A percentile compares a stretch with the other conserved stretches of the same genome.
These are phyloP conservation scores for Rhizopogon sp. DNA, from an alignment of 768 basidiomycete genomes.

Conservation along the genomic window DNA sequence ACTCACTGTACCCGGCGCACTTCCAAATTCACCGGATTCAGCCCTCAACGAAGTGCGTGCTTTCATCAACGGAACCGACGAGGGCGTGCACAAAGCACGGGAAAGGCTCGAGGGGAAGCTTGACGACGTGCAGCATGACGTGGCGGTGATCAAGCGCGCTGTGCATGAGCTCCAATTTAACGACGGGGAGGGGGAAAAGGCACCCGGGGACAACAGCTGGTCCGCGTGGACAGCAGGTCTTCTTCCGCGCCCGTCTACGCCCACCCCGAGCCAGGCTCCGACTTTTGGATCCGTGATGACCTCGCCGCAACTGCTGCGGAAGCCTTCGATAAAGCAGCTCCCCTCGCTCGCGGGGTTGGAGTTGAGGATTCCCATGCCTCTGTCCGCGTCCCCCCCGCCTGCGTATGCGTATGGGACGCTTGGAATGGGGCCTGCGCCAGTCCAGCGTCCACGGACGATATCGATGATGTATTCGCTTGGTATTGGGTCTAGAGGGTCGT, in stretches of 20 bases:
- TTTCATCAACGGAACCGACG: slow-evolving; percentile 53
- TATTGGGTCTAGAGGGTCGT: slow-evolving; percentile 41
- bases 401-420: slow-evolving; percentile 10
- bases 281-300: slow-evolving; percentile 75
- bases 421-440: slow-evolving; percentile 11
- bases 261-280: slow-evolving; percentile 27
- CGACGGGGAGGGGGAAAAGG: neutral
- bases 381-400: slow-evolving; percentile 2
- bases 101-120: slow-evolving; percentile 54
- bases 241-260: slow-evolving; percentile 37
- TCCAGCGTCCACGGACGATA: slow-evolving; percentile 40
- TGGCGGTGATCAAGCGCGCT: slow-evolving; percentile 59
- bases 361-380: slow-evolving; percentile 59
- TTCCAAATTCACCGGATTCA: neutral
- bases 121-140: slow-evolving; percentile 72
- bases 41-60: slow-evolving; percentile 38
- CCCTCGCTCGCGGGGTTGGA: slow-evolving; percentile 36
- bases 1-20: slow-evolving; percentile 53
- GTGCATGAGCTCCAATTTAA: slow-evolving; percentile 38
- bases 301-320: slow-evolving; percentile 50
- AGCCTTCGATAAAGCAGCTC: slow-evolving; percentile 33
- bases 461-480: slow-evolving; percentile 66
- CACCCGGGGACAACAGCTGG: slow-evolving; percentile 17
- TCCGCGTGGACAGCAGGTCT: slow-evolving; percentile 58
- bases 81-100: slow-evolving; percentile 39